Percentiles rank a stretch among this genome's conserved stretches.
Conservation (phyloP, 2,329 filamentous ascomycete species). For the Hymenoscyphus fructigenus region DNA sequence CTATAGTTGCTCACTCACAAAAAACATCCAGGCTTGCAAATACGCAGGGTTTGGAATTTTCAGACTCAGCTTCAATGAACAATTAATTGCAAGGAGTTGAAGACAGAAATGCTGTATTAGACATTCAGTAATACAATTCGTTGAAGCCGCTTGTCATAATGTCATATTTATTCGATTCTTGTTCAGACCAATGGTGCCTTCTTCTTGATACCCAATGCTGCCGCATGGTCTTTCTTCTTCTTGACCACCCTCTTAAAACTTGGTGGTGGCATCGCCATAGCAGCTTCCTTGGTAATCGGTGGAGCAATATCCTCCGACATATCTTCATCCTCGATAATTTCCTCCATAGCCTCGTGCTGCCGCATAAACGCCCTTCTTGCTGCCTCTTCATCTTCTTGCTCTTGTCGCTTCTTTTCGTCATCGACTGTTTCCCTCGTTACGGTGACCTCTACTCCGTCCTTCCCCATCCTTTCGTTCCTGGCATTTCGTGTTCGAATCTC, state of each 20-base stretch:
- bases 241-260: conserved; percentile 76
- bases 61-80: too few species aligned
- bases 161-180: neutral
- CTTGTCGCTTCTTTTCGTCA: conserved; percentile 63
- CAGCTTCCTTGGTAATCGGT: conserved; percentile 39
- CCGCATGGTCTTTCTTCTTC: conserved; percentile 80
- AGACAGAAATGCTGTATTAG: neutral
- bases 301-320: conserved; percentile 34
- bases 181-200: conserved; percentile 60
- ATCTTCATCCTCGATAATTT: conserved; percentile 37
- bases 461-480: conserved; percentile 72
- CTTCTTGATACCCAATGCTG: conserved; percentile 83
- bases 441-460: conserved; percentile 63
- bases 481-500: conserved; percentile 93
- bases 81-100: neutral
- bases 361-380: conserved; percentile 72
- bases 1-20: too few species aligned
- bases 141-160: neutral
- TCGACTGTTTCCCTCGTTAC: conserved; percentile 53
- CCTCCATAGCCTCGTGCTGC: conserved; percentile 36
- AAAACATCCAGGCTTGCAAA: too few species aligned
- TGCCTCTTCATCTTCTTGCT: conserved; percentile 80
- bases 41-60: too few species aligned
- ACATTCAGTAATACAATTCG: neutral
- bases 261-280: conserved; percentile 52